These are phyloP conservation scores for Lecanicillium sp. DNA, from an alignment of 2,329 filamentous ascomycete species.

Conservation along the genomic window DNA sequence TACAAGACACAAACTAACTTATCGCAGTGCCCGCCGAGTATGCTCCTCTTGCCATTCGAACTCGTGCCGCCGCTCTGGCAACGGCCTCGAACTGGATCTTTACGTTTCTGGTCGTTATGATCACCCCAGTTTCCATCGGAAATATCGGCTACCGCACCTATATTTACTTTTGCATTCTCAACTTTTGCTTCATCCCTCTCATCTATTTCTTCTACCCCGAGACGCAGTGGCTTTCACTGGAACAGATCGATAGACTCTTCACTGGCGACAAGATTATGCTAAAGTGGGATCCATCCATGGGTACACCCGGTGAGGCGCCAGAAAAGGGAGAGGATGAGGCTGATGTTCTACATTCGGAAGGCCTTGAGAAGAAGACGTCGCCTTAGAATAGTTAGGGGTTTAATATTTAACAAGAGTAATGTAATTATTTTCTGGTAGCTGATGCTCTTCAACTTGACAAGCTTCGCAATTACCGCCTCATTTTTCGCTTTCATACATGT, in stretches of 20 bases:
- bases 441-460: no score
- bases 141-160: slow-evolving; percentile 30
- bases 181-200: slow-evolving; percentile 30
- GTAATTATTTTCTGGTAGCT: no score
- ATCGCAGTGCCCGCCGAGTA: slow-evolving; percentile 33
- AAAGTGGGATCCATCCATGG: slow-evolving; percentile 24
- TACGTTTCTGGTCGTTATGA: slow-evolving; percentile 28
- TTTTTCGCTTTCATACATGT: no score
- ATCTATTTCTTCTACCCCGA: slow-evolving; percentile 43
- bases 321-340: slow-evolving; percentile 9
- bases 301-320: slow-evolving; percentile 18
- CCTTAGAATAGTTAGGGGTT: no score
- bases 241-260: slow-evolving; percentile 38
- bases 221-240: slow-evolving; percentile 37
- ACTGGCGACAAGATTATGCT: slow-evolving; percentile 23
- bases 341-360: no score
- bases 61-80: slow-evolving; percentile 27
- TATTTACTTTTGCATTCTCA: slow-evolving; percentile 29
- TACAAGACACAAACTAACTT: slow-evolving; percentile 6
- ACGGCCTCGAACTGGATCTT: slow-evolving; percentile 27
- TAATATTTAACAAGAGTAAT: no score
- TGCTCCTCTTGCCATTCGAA: slow-evolving; percentile 29
- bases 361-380: no score
- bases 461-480: no score
- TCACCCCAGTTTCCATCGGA: slow-evolving; percentile 28